A percentile compares a stretch with the other conserved stretches of the same genome.
These are phyloP conservation scores for Salicornia ramosissima DNA, from an alignment of 148 eudicot genomes.

Conservation along the genomic window DNA sequence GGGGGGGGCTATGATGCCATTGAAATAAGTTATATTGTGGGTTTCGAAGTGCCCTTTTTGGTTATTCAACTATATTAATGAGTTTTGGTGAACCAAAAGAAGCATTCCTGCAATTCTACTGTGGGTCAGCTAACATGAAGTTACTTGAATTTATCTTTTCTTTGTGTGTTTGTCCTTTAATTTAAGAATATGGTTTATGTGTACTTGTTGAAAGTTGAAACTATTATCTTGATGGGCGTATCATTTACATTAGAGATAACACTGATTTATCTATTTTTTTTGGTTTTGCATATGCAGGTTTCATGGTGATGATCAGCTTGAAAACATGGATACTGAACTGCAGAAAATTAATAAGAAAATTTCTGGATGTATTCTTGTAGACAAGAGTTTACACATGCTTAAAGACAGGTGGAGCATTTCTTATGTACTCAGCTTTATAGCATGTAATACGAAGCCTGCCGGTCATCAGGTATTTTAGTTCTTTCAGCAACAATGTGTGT, in stretches of 20 bases:
- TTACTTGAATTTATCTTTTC: too few relatives aligned
- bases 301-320: conserved; percentile 37
- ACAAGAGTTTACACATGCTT: conserved; percentile 46
- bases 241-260: neutral
- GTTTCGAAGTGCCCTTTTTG: too few relatives aligned
- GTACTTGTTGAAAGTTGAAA: neutral
- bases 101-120: neutral
- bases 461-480: conserved; percentile 68
- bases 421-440: conserved; percentile 49
- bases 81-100: too few relatives aligned
- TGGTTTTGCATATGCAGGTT: conserved; percentile 31
- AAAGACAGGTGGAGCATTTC: conserved; percentile 39
- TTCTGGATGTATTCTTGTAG: conserved; percentile 45
- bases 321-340: conserved; percentile 39
- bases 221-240: neutral
- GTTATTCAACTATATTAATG: too few relatives aligned
- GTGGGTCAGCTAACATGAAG: neutral
- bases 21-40: too few relatives aligned
- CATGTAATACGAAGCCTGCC: conserved; percentile 60
- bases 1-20: too few relatives aligned
- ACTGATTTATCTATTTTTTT: neutral
- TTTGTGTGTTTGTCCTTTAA: neutral
- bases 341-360: conserved; percentile 39
- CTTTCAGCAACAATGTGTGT: neutral
- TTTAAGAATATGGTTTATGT: neutral